phyloP scores from a whole-genome alignment of 2,329 filamentous ascomycete genomes.

The Fusarium sp. region DNA sequence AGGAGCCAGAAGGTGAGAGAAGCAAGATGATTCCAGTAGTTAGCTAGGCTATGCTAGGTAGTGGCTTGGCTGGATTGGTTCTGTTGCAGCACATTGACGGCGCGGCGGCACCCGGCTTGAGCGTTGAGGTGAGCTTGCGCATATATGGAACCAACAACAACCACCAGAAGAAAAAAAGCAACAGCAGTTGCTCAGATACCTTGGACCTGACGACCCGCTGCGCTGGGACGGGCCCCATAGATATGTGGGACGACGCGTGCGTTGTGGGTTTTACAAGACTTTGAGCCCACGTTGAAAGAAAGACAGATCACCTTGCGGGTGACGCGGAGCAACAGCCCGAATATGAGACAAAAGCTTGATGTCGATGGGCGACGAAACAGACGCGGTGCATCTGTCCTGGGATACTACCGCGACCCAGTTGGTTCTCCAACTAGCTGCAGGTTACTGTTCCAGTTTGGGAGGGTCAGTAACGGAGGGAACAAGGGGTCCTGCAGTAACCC shows the following conservation, averaged over 20 bases:
- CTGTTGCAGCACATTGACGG: slow-evolving; percentile 41
- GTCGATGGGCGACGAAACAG: slow-evolving; percentile 38
- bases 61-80: slow-evolving; percentile 22
- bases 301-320: slow-evolving; percentile 23
- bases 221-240: slow-evolving; percentile 19
- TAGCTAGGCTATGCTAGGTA: slow-evolving; percentile 17
- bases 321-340: slow-evolving; percentile 26
- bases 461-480: slow-evolving; percentile 27
- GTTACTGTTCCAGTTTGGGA: slow-evolving; percentile 32
- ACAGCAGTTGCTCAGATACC: slow-evolving; percentile 17
- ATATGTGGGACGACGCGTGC: slow-evolving; percentile 32
- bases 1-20: slow-evolving; percentile 37
- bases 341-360: slow-evolving; percentile 37
- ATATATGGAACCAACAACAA: slow-evolving; percentile 15
- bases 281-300: slow-evolving; percentile 8
- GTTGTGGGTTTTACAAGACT: slow-evolving; percentile 22
- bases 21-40: slow-evolving; percentile 31
- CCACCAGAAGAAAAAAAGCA: slow-evolving; percentile 18
- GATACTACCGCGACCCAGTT: slow-evolving; percentile 37
- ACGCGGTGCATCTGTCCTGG: slow-evolving; percentile 33
- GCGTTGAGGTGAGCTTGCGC: slow-evolving; percentile 27
- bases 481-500: slow-evolving; percentile 25
- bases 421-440: slow-evolving; percentile 31
- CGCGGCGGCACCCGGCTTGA: slow-evolving; percentile 39
- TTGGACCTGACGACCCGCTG: slow-evolving; percentile 32